Conservation (phyloP, 768 basidiomycete species). For the Hypholoma sublateritium region DNA sequence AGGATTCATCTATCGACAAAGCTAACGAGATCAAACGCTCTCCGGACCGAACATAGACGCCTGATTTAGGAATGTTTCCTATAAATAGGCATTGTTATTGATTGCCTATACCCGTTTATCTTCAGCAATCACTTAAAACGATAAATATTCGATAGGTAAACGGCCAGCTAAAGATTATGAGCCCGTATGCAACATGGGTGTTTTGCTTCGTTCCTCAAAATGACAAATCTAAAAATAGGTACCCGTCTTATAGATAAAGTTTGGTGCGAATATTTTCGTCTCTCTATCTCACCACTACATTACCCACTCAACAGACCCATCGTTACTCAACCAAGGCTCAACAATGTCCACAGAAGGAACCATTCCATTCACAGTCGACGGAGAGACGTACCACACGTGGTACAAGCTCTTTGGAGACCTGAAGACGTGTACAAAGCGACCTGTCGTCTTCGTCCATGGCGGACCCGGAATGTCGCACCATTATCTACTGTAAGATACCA, state of each 20-base stretch:
- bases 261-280: no score
- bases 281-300: no score
- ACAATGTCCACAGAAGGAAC: no score
- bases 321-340: no score
- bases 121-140: not conserved
- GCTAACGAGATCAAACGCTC: not conserved
- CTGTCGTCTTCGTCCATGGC: conserved; percentile 43
- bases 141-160: not conserved
- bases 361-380: not conserved
- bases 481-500: conserved; percentile 21
- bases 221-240: no score
- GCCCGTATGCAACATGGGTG: no score
- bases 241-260: no score
- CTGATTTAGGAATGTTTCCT: not conserved
- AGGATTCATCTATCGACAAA: not conserved
- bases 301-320: no score
- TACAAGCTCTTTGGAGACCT: conserved; percentile 43
- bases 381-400: conserved; percentile 38
- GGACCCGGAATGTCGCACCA: conserved; percentile 42
- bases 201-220: no score
- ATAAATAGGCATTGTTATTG: not conserved
- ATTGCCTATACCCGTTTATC: no score
- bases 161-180: no score
- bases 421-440: conserved; percentile 26
- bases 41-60: not conserved